Percentiles rank a stretch among this genome's conserved stretches.
phyloP scores from a whole-genome alignment of 306 rosid species.

The Trifolium pratense region DNA sequence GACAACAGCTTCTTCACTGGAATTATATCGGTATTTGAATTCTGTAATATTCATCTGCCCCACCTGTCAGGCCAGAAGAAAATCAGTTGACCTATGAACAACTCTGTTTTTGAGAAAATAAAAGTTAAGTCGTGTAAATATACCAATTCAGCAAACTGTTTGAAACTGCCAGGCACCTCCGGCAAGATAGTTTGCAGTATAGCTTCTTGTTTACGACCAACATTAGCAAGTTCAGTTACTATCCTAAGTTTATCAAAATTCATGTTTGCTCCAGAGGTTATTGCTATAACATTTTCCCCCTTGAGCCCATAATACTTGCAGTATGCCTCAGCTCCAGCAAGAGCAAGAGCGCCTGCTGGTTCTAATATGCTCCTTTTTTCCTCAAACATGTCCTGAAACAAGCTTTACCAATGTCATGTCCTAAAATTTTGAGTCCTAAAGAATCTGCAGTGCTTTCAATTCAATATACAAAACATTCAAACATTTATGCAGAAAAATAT shows the following conservation, averaged over 20 bases:
- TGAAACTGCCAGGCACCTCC: conserved; percentile 91
- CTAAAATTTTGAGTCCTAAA: conserved; percentile 3
- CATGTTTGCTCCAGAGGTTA: conserved; percentile 98
- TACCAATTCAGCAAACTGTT: conserved; percentile 81
- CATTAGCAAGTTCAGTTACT: conserved; percentile 94
- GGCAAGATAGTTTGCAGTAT: conserved; percentile 75
- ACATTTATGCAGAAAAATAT: conserved; percentile 11
- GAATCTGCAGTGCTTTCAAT: conserved; percentile 17
- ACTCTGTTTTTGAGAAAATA: conserved; percentile 11
- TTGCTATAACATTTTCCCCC: conserved; percentile 82
- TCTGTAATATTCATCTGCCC: conserved; percentile 86
- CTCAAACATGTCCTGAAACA: conserved; percentile 92
- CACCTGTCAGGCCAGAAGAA: conserved; percentile 57
- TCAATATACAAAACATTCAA: conserved; percentile 9
- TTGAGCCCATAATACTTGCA: conserved; percentile 86
- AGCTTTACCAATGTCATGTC: conserved; percentile 36
- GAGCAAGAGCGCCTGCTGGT: conserved; percentile 98
- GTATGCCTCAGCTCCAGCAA: conserved; percentile 99
- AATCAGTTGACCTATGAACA: conserved; percentile 33
- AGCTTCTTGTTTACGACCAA: conserved; percentile 96
- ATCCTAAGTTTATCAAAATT: conserved; percentile 88
- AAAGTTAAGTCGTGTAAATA: conserved; percentile 31
- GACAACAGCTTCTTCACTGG: conserved; percentile 69
- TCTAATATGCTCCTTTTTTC: conserved; percentile 93
- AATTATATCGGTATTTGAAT: conserved; percentile 80